phyloP scores from a whole-genome alignment of 129 eudicot species.

The Pittosporum tobira region DNA sequence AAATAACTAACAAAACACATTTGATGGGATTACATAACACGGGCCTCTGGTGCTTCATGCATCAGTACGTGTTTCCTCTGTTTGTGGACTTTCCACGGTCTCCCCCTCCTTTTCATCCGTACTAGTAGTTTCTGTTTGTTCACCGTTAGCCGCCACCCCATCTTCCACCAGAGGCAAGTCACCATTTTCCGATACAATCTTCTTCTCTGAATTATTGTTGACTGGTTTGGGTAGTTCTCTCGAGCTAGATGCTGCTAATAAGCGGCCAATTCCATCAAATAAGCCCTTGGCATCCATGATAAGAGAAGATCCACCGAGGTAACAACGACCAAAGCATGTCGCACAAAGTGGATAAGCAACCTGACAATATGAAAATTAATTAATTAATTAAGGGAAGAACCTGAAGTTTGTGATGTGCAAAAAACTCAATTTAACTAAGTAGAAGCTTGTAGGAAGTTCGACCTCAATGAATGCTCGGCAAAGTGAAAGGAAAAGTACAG shows the following conservation, averaged over 20 bases:
- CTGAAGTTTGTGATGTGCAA: background rate
- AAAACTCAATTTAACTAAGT: background rate
- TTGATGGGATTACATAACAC: background rate
- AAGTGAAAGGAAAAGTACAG: conserved; percentile 74
- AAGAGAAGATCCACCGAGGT: conserved; percentile 74
- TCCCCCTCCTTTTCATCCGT: conserved; percentile 21
- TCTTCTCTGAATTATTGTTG: conserved; percentile 29
- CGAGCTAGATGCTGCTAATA: conserved; percentile 51
- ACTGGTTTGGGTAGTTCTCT: conserved; percentile 52
- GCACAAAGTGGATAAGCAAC: conserved; percentile 90
- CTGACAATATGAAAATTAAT: conserved; percentile 44
- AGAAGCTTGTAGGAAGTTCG: background rate
- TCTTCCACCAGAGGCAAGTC: conserved; percentile 35
- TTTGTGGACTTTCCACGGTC: background rate
- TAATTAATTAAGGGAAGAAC: too few species aligned
- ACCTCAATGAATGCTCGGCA: conserved; percentile 93
- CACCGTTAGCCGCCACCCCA: conserved; percentile 35
- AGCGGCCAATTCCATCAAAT: conserved; percentile 66
- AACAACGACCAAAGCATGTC: conserved; percentile 87
- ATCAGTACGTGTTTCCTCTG: conserved; percentile 20
- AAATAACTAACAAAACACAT: background rate
- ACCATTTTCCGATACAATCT: conserved; percentile 46
- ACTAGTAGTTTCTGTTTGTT: conserved; percentile 26
- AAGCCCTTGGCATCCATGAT: conserved; percentile 54
- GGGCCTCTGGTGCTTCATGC: conserved; percentile 14